Base-by-base conservation (phyloP, 1,284 basidiomycete genomes). In the Neotropicomus parvogracilis region DNA sequence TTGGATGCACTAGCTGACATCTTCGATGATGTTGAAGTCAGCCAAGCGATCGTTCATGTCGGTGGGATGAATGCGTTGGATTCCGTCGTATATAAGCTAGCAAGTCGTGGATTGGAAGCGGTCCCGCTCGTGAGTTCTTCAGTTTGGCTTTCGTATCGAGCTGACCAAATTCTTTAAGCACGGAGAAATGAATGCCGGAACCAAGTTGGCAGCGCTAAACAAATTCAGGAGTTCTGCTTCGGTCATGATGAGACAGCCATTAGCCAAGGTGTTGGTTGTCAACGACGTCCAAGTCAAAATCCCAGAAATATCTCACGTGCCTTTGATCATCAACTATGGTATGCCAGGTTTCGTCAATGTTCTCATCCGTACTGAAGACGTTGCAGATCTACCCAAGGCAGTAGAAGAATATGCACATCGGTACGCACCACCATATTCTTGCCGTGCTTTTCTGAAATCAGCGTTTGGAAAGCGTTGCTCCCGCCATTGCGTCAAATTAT, bases 331-430 rank as follows among this genome's bases (percentile, higher is more conserved):
- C 70, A 95, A 95, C 70, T 95, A 95, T 68, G 88, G 89, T 86
- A 58, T 46, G 70, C 60, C 29, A 17, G 13, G 24, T 13, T 13
- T 19, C 45, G 0, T 17, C 14, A 14, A n/a, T 40, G 12, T 14
- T 29, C 27, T 40, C 6, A 6, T 42, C 7, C 10, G 17, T 51
- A 13, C 46, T 62, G 2, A 67, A 16, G 29, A 28, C 37, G 10
- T 48, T 35, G 28, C 58, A 91, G 93, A 97, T 76, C 71, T 97
- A 51, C 94, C 94, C 19, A 89, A 95, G 65, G 90, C 89, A 38
- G 94, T 97, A 19, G 94, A 97, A 73, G 94, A 95, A 67, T 97
- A 97, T 65, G 89, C 92, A 32, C 91, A 93, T 62, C 87, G 90
- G 86, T 90, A 59, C 35, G 75, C 55, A n/a, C 31, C 42, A 8